Evolutionary conservation across 257 asterid species (phyloP).

Genomic region (Plantago ovata): DNA sequence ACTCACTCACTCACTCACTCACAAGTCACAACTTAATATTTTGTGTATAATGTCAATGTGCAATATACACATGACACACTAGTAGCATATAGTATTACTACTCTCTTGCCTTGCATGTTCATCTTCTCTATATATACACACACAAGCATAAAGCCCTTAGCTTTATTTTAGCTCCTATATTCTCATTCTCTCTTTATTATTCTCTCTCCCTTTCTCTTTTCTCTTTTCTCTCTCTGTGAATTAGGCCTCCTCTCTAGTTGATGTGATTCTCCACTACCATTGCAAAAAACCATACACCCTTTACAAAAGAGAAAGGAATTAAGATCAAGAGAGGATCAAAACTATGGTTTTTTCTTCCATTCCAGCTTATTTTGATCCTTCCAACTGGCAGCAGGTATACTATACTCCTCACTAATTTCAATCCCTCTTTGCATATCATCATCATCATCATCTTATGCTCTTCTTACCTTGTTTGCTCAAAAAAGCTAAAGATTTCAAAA

Average conservation of each 20-base stretch:
- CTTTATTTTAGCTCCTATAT: constrained; percentile 85
- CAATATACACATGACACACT: too few relatives aligned
- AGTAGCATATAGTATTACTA: too few relatives aligned
- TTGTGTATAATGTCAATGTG: too few relatives aligned
- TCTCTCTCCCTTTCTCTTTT: constrained; percentile 28
- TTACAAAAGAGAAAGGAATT: constrained; percentile 69
- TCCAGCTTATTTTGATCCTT: constrained; percentile 94
- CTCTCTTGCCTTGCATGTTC: too few relatives aligned
- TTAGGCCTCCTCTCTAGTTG: constrained; percentile 40
- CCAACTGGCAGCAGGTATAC: constrained; percentile 94
- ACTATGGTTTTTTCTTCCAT: constrained; percentile 91
- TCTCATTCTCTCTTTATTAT: constrained; percentile 66
- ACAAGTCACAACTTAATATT: neutral
- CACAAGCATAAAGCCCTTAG: constrained; percentile 55
- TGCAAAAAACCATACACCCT: constrained; percentile 53
- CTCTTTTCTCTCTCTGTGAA: constrained; percentile 31
- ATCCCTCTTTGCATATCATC: constrained; percentile 15
- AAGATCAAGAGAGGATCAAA: constrained; percentile 35
- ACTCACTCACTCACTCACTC: constrained; percentile 9
- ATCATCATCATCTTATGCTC: constrained; percentile 25
- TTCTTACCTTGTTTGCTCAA: constrained; percentile 49
- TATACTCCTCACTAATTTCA: constrained; percentile 8
- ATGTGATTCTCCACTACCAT: constrained; percentile 92
- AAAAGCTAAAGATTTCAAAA: constrained; percentile 41
- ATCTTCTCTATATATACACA: constrained; percentile 31